Evolutionary conservation across 1,284 basidiomycete species (phyloP).

Genomic region (Cutaneotrichosporon arboriforme): DNA sequence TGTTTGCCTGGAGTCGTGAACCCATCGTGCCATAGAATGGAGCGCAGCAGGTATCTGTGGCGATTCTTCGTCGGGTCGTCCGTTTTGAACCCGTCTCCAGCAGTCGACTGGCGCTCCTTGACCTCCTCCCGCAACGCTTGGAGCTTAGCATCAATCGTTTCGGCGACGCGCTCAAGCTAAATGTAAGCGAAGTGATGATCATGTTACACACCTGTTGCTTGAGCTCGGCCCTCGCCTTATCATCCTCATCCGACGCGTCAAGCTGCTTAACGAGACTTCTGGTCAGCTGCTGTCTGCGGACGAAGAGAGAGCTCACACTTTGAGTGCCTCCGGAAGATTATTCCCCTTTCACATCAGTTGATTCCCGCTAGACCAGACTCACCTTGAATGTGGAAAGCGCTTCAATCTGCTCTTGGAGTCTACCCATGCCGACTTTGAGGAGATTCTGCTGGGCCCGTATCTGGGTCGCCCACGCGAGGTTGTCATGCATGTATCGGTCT

Average conservation of each 20-base stretch:
- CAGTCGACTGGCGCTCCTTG: slow-evolving; percentile 17
- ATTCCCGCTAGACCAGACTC: not conserved
- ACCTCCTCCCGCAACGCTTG: slow-evolving; percentile 23
- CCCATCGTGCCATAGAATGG: slow-evolving; percentile 39
- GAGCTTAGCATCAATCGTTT: slow-evolving; percentile 20
- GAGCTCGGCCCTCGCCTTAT: slow-evolving; percentile 23
- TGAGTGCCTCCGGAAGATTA: slow-evolving; percentile 9
- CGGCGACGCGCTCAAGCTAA: slow-evolving; percentile 9
- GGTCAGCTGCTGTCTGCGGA: not conserved
- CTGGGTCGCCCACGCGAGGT: slow-evolving; percentile 29
- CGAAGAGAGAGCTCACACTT: not conserved
- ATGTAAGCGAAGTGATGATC: not conserved
- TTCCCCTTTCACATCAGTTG: slow-evolving; percentile 7
- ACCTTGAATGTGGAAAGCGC: slow-evolving; percentile 29
- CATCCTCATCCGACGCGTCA: slow-evolving; percentile 15
- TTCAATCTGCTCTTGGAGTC: slow-evolving; percentile 33
- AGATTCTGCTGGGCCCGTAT: slow-evolving; percentile 34
- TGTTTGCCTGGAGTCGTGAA: slow-evolving; percentile 30
- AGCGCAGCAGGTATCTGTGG: slow-evolving; percentile 32
- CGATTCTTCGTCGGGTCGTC: slow-evolving; percentile 29
- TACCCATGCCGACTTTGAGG: slow-evolving; percentile 24
- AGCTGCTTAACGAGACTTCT: not conserved
- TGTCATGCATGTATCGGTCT: slow-evolving; percentile 38
- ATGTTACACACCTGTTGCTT: slow-evolving; percentile 25
- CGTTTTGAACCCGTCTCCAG: slow-evolving; percentile 28